Percentiles rank a stretch among this genome's conserved stretches.
Evolutionary conservation across 1,284 basidiomycete genomes (phyloP).

Genomic region (Sporisorium exsertum): DNA sequence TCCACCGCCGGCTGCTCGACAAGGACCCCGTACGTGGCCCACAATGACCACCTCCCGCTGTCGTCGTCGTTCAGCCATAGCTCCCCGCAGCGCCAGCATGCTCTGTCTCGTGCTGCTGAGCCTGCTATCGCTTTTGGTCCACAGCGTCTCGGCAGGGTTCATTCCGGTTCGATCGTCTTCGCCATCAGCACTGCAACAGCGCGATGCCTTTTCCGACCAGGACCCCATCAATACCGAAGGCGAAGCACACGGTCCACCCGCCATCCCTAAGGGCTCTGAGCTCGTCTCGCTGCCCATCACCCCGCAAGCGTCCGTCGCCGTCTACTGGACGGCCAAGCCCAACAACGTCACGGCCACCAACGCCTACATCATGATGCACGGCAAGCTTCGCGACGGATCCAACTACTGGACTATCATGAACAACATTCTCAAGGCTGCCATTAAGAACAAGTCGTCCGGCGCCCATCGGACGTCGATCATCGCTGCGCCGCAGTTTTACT

Average conservation of each 20-base stretch:
- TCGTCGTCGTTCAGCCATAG: neutral
- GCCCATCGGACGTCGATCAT: slow-evolving; percentile 50
- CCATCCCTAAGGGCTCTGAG: slow-evolving; percentile 45
- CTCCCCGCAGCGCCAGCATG: neutral
- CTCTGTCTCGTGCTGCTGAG: slow-evolving; percentile 21
- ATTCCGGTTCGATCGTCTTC: slow-evolving; percentile 1
- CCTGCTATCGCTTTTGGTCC: slow-evolving; percentile 11
- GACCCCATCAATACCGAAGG: slow-evolving; percentile 47
- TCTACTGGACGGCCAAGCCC: slow-evolving; percentile 54
- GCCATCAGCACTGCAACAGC: slow-evolving; percentile 1
- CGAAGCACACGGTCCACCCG: slow-evolving; percentile 40
- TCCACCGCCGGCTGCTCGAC: neutral
- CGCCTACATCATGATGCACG: slow-evolving; percentile 67
- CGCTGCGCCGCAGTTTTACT: slow-evolving; percentile 64
- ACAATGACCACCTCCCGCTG: neutral
- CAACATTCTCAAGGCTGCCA: slow-evolving; percentile 48
- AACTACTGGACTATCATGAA: slow-evolving; percentile 62
- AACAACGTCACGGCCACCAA: slow-evolving; percentile 47
- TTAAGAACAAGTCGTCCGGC: slow-evolving; percentile 28
- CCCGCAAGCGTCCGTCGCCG: slow-evolving; percentile 24
- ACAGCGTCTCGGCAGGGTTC: slow-evolving; percentile 1
- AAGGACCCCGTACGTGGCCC: neutral
- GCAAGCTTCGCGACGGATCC: slow-evolving; percentile 59
- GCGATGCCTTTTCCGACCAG: slow-evolving; percentile 42
- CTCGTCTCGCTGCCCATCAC: slow-evolving; percentile 52